Evolutionary conservation across 2,329 filamentous ascomycete genomes (phyloP), one percentile per base, ranked within the genome.

Genomic region (Beauveria asiatica): DNA sequence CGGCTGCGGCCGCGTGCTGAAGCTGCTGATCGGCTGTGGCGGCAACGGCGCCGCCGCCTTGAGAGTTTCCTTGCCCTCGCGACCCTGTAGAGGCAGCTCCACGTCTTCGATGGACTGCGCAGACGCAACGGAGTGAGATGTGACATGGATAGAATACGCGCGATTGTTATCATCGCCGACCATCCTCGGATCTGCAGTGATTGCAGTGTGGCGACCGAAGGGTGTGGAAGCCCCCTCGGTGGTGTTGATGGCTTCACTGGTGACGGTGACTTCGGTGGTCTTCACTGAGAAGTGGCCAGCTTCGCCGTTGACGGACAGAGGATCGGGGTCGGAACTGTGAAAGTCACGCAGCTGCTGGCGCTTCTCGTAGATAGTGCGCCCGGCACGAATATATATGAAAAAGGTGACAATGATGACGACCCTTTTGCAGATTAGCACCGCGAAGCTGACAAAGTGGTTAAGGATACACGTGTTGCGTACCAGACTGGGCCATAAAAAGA

Each of bases 401-500:
- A 87, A 78, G 0, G 85, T 89, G 44, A 81, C 63, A 16, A 80
- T 63, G 41, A 89, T 86, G 8, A 83, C 75, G 39, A 87, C 72
- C 84, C 84, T 86, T 50, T 8, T 16, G 3, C 5, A 39, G n/a
- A 7, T 30, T 5, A n/a, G 27, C 11, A 37, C 11, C 13, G n/a
- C 25, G 27, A 5, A 8, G 16, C 27, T 11, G 30, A 25, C 27
- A 7, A 13, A 9, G 21, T 7, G 33, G 23, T 30, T 4, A 23
- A 21, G 21, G 4, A 41, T 48, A 7, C 11, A 21, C 7, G 5
- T 6, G 3, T 3, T 13, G 9, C 77, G 69, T 70, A 87, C 87
- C 86, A 89, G 60, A 88, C 80, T 6, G 86, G 86, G 0, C 77
- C 86, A 67, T 94, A 95, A 69, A 92, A 93, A 30, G 84, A 81